A percentile compares a stretch with the other conserved stretches of the same genome.
These are phyloP conservation scores for Trichosanthes truncata DNA, from an alignment of 306 rosid species.

Conservation along the genomic window DNA sequence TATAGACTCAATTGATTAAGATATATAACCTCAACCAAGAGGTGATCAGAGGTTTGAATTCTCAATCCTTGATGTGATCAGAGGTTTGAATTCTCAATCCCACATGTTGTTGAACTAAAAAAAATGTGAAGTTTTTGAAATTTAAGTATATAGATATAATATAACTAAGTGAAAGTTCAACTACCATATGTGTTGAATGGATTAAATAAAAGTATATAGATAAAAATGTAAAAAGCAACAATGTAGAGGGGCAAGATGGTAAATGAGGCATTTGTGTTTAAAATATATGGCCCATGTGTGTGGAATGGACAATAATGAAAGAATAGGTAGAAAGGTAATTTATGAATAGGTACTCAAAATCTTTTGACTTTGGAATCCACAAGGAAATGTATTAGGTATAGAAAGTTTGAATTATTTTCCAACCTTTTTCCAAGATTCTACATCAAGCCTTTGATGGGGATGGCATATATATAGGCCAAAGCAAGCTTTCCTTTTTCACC, in stretches of 20 bases:
- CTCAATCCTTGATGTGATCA: no score
- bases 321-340: neutral
- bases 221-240: neutral
- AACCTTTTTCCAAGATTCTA: neutral
- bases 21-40: no score
- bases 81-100: no score
- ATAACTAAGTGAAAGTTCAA: no score
- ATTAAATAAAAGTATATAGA: neutral
- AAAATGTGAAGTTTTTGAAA: no score
- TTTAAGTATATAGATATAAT: no score
- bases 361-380: slow-evolving; percentile 41
- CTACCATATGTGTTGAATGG: no score
- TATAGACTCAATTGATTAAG: no score
- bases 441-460: neutral
- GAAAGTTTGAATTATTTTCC: slow-evolving; percentile 22
- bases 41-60: no score
- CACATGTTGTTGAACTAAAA: no score
- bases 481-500: neutral
- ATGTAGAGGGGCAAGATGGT: neutral
- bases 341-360: neutral
- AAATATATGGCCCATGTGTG: neutral
- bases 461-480: neutral
- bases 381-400: slow-evolving; percentile 25
- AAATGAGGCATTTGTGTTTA: neutral
- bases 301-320: slow-evolving; percentile 36